Evolutionary conservation across 345 rosid species (phyloP), one percentile per base, ranked within the genome.

Genomic region (Geranium brycei): DNA sequence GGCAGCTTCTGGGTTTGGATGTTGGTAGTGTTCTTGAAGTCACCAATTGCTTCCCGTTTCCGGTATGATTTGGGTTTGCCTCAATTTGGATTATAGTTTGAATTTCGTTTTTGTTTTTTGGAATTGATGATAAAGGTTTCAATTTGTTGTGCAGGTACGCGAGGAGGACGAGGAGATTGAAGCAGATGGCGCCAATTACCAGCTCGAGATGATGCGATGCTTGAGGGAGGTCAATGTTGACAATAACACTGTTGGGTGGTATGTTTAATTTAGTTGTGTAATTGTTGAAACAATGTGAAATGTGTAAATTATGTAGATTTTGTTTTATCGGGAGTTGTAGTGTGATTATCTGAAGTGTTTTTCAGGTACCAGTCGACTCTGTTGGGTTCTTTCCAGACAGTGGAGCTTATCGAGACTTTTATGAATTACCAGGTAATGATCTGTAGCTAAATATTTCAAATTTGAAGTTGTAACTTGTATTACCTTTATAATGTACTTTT

Each of bases 141-240:
- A 5, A 5, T 64, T 15, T 40, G 67, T 62, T 23, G 3, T 65
- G 3, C 64, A 92, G 97, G 77, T 83, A 63, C 81, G 95, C 8
- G 96, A 93, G 66, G 99, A 88, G 61, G 96, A 93, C 64, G 99
- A 91, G 68, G 99, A 93, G 79, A 80, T 88, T 76, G 99, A 93
- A 76, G 97, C 96, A 7, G 99, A 93, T 69, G 99, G 99, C 67
- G 99, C 99, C 6, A 90, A 91, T 73, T 93, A 93, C 75, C 99
- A 93, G 84, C 99, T 93, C 77, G 99, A 93, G 61, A 90, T 93
- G 99, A 93, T 93, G 99, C 82, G 96, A 73, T 93, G 99, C 71
- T 71, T 93, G 65, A 82, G 97, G 69, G 99, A 93, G 83, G 99
- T 93, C 66, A 93, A 93, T 70, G 99, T 93, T 41, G 99, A 93